phyloP scores from a whole-genome alignment of 441 rosid genomes.

The Brassica balearica region DNA sequence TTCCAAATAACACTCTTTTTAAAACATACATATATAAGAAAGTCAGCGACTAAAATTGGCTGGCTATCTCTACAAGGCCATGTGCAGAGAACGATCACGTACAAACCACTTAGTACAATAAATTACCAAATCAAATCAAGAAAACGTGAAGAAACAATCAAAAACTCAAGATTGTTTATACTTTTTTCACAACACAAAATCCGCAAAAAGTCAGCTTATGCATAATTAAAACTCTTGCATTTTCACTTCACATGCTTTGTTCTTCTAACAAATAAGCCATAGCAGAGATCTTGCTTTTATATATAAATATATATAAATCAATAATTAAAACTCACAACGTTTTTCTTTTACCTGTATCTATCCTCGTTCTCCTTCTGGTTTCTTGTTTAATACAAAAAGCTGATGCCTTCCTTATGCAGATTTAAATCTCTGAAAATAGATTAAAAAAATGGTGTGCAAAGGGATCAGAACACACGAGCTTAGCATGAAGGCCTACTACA shows the following conservation, averaged over 20 bases:
- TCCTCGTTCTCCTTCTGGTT: conserved; percentile 19
- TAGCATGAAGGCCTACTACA: conserved; percentile 36
- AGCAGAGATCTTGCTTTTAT: conserved; percentile 18
- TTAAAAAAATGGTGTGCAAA: conserved; percentile 17
- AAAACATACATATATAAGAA: background rate
- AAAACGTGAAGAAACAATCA: conserved; percentile 28
- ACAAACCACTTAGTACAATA: conserved; percentile 1
- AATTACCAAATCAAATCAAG: conserved; percentile 33
- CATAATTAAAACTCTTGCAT: background rate
- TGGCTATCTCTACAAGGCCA: conserved; percentile 42
- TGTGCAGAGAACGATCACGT: conserved; percentile 37
- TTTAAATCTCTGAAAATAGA: conserved; percentile 26
- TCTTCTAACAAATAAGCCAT: conserved; percentile 7
- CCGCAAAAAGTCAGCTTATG: background rate
- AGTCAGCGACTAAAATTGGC: conserved; percentile 33
- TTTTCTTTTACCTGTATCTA: conserved; percentile 15
- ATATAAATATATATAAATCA: background rate
- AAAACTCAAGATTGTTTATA: background rate
- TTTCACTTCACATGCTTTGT: conserved; percentile 10
- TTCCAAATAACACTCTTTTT: conserved; percentile 15
- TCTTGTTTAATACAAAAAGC: conserved; percentile 23
- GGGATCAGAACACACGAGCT: conserved; percentile 43
- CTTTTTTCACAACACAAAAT: background rate
- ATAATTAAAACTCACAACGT: background rate
- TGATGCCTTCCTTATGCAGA: conserved; percentile 25